These are phyloP conservation scores for Penicillium sp. DNA, from an alignment of 2,329 filamentous ascomycete species.

Conservation along the genomic window DNA sequence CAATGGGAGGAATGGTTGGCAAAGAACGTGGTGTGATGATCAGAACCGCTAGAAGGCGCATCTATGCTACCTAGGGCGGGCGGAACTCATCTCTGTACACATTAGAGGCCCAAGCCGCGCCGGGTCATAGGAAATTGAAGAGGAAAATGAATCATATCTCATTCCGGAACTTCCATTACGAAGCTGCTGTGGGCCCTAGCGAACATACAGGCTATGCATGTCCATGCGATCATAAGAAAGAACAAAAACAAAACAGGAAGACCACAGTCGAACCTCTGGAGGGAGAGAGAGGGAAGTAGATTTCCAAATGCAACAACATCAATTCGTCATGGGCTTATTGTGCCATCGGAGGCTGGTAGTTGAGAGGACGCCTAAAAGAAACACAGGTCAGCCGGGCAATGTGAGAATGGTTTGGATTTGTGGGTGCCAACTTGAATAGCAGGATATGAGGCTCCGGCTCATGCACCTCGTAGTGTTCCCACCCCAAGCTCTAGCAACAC, in stretches of 20 bases:
- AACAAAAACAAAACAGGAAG: background rate
- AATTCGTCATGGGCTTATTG: constrained; percentile 33
- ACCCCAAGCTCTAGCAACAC: constrained; percentile 78
- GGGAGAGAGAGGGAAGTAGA: constrained; percentile 5
- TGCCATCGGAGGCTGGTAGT: constrained; percentile 72
- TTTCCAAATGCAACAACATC: constrained; percentile 15
- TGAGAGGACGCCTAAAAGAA: constrained; percentile 71
- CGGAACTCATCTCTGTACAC: background rate
- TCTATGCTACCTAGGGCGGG: background rate
- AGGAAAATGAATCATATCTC: constrained; percentile 32
- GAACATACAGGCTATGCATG: constrained; percentile 24
- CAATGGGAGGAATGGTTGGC: constrained; percentile 87
- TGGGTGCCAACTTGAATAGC: constrained; percentile 84
- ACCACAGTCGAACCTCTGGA: background rate
- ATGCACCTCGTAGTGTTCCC: constrained; percentile 99
- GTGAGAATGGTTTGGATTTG: constrained; percentile 10
- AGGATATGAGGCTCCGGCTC: constrained; percentile 98
- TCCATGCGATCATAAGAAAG: constrained; percentile 19
- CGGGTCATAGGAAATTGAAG: constrained; percentile 9
- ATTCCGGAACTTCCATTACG: constrained; percentile 34
- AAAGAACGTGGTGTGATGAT: constrained; percentile 61
- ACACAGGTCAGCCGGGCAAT: background rate
- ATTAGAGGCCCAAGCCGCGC: background rate
- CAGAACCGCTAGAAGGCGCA: background rate
- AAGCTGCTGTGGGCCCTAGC: constrained; percentile 30